Percentiles rank a stretch among this genome's conserved stretches.
Conservation (phyloP, 2,329 filamentous ascomycete species). For the Stachybotrys echinatus region DNA sequence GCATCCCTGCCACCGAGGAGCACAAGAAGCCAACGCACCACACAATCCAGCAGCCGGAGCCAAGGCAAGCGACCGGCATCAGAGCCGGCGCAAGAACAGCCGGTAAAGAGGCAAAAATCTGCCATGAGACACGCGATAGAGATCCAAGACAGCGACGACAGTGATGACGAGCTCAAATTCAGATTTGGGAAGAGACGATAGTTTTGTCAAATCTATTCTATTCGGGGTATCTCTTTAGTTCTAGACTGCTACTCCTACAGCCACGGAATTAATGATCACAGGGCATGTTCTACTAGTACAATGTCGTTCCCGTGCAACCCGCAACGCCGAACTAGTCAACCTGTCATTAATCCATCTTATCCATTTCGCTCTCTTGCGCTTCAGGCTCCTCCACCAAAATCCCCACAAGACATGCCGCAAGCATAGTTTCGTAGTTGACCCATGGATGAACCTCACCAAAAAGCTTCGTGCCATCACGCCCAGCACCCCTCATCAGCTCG, state of each 20-base stretch:
- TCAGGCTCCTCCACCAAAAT: slow-evolving; percentile 53
- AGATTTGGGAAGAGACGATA: slow-evolving; percentile 47
- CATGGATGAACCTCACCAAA: slow-evolving; percentile 66
- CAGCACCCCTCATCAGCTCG: slow-evolving; percentile 62
- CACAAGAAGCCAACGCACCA: slow-evolving; percentile 20
- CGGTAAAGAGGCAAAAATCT: slow-evolving; percentile 25
- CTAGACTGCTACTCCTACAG: too few relatives aligned
- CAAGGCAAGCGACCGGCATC: slow-evolving; percentile 28
- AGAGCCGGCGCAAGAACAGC: slow-evolving; percentile 20
- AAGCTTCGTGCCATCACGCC: slow-evolving; percentile 54
- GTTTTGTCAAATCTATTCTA: slow-evolving; percentile 11
- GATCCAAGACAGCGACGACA: slow-evolving; percentile 38
- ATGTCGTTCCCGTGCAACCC: too few relatives aligned
- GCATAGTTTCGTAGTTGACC: slow-evolving; percentile 70
- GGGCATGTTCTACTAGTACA: too few relatives aligned
- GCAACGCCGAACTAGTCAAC: not conserved
- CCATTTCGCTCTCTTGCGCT: slow-evolving; percentile 42
- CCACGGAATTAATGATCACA: too few relatives aligned
- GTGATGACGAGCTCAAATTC: slow-evolving; percentile 53
- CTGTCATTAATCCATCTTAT: slow-evolving; percentile 51
- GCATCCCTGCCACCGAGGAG: slow-evolving; percentile 22
- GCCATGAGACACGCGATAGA: slow-evolving; percentile 27
- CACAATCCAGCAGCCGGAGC: slow-evolving; percentile 12
- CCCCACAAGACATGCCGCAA: slow-evolving; percentile 57
- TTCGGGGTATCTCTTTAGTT: slow-evolving; percentile 23